Conservation (phyloP, 2,329 filamentous ascomycete genomes). For the Paraphaeosphaeria minitans region DNA sequence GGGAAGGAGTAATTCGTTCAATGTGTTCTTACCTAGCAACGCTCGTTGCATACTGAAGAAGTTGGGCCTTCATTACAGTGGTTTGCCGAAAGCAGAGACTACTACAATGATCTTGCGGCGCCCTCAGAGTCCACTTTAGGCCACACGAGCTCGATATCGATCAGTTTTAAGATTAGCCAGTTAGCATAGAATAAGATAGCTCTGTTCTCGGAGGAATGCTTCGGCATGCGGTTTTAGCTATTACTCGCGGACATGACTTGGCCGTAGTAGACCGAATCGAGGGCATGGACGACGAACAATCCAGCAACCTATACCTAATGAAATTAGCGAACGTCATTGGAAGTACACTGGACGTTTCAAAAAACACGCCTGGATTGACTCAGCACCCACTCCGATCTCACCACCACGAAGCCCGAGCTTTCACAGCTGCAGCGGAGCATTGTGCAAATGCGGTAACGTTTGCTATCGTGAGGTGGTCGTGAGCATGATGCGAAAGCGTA, state of each 20-base stretch:
- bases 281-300: constrained; percentile 1
- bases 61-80: background rate
- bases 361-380: background rate
- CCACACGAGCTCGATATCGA: background rate
- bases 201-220: background rate
- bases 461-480: background rate
- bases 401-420: constrained; percentile 1
- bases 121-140: background rate
- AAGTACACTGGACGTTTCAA: constrained; percentile 5
- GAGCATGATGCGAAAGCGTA: background rate
- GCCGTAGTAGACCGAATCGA: background rate
- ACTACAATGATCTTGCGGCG: no score
- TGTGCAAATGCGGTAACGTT: background rate
- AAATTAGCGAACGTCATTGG: constrained; percentile 7
- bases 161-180: background rate
- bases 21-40: background rate
- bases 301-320: background rate
- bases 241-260: background rate
- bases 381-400: background rate
- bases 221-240: background rate
- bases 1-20: background rate
- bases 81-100: background rate
- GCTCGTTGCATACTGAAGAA: background rate
- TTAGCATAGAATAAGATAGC: background rate
- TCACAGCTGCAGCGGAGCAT: background rate